These are phyloP conservation scores for Dictyostelium purpureum DNA, from an alignment of 78 protist species.

Conservation along the genomic window DNA sequence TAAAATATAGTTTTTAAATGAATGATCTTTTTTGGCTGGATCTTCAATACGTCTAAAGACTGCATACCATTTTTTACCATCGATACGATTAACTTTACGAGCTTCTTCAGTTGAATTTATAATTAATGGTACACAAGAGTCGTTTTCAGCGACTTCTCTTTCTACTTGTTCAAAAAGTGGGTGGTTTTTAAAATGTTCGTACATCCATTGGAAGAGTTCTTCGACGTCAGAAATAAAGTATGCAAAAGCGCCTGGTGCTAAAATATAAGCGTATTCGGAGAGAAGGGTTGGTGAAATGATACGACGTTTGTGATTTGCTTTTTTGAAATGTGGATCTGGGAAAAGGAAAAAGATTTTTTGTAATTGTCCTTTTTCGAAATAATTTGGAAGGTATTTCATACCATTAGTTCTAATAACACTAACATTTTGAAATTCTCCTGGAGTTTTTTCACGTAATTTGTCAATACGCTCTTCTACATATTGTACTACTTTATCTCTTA, in stretches of 20 bases:
- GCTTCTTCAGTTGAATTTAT: constrained; percentile 84
- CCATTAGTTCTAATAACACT: constrained; percentile 89
- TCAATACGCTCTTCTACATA: constrained; percentile 85
- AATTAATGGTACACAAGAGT: constrained; percentile 70
- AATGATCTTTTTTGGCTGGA: not conserved
- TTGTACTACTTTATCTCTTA: constrained; percentile 88
- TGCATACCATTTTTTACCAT: constrained; percentile 85
- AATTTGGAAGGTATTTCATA: constrained; percentile 94
- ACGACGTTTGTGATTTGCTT: constrained; percentile 91
- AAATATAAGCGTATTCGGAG: constrained; percentile 92
- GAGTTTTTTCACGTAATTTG: constrained; percentile 51
- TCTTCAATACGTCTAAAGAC: constrained; percentile 79
- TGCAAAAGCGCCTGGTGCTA: constrained; percentile 87
- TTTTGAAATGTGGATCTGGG: constrained; percentile 98
- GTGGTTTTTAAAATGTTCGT: constrained; percentile 68
- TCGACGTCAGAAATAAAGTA: constrained; percentile 95
- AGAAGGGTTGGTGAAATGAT: constrained; percentile 90
- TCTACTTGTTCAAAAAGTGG: constrained; percentile 92
- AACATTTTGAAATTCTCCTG: constrained; percentile 84
- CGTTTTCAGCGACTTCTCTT: not conserved
- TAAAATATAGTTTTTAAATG: constrained; percentile 26
- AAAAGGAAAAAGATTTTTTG: constrained; percentile 93
- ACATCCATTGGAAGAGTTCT: constrained; percentile 95
- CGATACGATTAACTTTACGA: constrained; percentile 83
- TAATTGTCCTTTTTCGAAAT: constrained; percentile 91